Percentiles rank a stretch among this genome's conserved stretches.
Evolutionary conservation across 768 basidiomycete species (phyloP).

Genomic region (Tylopilus felleus): DNA sequence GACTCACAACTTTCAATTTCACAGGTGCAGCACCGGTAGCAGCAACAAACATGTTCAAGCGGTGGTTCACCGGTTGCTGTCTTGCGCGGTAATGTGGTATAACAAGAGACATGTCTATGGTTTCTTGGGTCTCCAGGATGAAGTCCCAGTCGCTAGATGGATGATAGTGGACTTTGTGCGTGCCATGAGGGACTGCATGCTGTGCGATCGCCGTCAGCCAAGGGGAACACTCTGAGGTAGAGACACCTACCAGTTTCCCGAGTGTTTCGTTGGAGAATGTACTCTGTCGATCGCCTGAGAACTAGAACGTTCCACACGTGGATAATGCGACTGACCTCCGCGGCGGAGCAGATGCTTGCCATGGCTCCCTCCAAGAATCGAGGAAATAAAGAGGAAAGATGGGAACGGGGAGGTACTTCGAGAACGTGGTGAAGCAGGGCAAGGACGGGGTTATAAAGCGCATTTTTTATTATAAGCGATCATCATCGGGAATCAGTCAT

Average conservation of each 20-base stretch:
- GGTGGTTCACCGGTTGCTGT: conserved; percentile 67
- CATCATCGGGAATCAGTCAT: conserved; percentile 4
- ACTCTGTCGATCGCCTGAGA: conserved; percentile 24
- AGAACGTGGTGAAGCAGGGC: conserved; percentile 3
- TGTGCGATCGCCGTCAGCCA: conserved; percentile 8
- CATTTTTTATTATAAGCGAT: conserved; percentile 4
- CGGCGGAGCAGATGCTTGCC: conserved; percentile 26
- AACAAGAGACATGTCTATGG: conserved; percentile 63
- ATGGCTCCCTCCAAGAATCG: conserved; percentile 14
- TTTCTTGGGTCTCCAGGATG: conserved; percentile 48
- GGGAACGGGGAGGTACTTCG: conserved; percentile 1
- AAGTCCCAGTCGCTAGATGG: conserved; percentile 65
- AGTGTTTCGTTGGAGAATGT: conserved; percentile 18
- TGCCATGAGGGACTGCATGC: conserved; percentile 41
- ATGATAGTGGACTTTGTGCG: conserved; percentile 63
- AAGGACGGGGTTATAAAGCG: conserved; percentile 15
- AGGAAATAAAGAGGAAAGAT: neutral
- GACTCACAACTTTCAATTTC: conserved; percentile 72
- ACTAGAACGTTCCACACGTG: neutral
- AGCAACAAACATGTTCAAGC: conserved; percentile 65
- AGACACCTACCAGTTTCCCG: conserved; percentile 11
- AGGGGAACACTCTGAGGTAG: neutral
- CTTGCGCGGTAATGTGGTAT: conserved; percentile 79
- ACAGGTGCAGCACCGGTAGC: conserved; percentile 50
- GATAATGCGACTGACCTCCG: conserved; percentile 23